Percentiles rank a stretch among this genome's conserved stretches.
Evolutionary conservation across 176 grass and related monocot genomes (phyloP).

Genomic region (Phragmites australis): DNA sequence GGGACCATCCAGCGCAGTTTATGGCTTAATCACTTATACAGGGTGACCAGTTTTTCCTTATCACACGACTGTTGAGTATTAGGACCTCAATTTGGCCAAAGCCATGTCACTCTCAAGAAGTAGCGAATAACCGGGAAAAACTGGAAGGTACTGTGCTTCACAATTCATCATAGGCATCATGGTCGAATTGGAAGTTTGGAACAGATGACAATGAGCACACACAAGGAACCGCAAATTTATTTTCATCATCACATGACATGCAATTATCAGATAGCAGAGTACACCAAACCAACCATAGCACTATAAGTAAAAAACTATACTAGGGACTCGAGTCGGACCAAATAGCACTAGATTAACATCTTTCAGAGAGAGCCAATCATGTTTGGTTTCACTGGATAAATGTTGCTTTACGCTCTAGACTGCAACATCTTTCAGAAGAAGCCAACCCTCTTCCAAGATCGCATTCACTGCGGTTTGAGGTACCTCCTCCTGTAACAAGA

Average conservation of each 20-base stretch:
- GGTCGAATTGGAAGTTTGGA: not conserved
- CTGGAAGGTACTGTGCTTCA: not conserved
- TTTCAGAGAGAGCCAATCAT: not conserved
- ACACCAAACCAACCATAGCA: slow-evolving; percentile 11
- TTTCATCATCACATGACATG: not conserved
- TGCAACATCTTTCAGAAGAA: not conserved
- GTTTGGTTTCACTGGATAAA: not conserved
- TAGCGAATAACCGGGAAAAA: not conserved
- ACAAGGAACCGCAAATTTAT: slow-evolving; percentile 13
- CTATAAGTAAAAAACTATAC: not conserved
- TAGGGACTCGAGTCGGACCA: not conserved
- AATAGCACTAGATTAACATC: not conserved
- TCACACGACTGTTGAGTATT: slow-evolving; percentile 18
- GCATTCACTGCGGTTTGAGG: slow-evolving; percentile 47
- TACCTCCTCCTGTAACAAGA: slow-evolving; percentile 63
- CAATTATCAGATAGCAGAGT: slow-evolving; percentile 4
- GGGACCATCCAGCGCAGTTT: slow-evolving; percentile 26
- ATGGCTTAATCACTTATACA: slow-evolving; percentile 17
- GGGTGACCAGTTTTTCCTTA: slow-evolving; percentile 19
- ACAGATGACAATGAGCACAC: not conserved
- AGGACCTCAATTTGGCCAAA: slow-evolving; percentile 11
- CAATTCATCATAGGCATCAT: not conserved
- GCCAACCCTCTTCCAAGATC: not conserved
- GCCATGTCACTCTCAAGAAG: not conserved
- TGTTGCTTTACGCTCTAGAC: not conserved